Evolutionary conservation across 108 stramenopile species (phyloP).

Genomic region (Conticribra weissflogii): DNA sequence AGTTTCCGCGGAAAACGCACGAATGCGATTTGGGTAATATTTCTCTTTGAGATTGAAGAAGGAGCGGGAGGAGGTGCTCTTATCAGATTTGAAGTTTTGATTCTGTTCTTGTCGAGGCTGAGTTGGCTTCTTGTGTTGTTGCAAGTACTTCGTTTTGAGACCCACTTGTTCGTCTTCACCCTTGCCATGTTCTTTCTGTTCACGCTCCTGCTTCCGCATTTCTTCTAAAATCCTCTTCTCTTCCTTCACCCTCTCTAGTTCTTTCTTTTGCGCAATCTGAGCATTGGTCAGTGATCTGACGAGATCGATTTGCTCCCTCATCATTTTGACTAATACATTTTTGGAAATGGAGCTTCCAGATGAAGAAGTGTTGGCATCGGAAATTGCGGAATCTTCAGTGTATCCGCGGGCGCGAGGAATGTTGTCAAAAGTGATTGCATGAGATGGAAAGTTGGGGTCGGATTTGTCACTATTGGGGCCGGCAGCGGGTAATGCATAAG

Average conservation of each 20-base stretch:
- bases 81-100: neutral
- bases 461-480: too few species aligned
- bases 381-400: neutral
- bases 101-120: neutral
- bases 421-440: too few species aligned
- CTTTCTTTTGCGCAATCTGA: slow-evolving; percentile 43
- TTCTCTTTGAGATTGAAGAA: slow-evolving; percentile 8
- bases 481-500: neutral
- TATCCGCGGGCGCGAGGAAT: too few species aligned
- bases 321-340: slow-evolving; percentile 31
- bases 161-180: neutral
- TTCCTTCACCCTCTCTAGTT: slow-evolving; percentile 38
- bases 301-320: slow-evolving; percentile 45
- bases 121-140: neutral
- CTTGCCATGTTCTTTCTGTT: neutral
- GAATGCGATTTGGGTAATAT: slow-evolving; percentile 11
- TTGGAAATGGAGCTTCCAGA: slow-evolving; percentile 27
- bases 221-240: slow-evolving; percentile 39
- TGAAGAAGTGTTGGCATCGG: neutral
- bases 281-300: slow-evolving; percentile 47
- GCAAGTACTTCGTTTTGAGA: neutral
- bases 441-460: neutral
- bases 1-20: slow-evolving; percentile 26
- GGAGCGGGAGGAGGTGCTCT: slow-evolving; percentile 1
- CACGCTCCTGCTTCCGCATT: slow-evolving; percentile 2